phyloP scores from a whole-genome alignment of 306 rosid genomes.

The Prunus mume region DNA sequence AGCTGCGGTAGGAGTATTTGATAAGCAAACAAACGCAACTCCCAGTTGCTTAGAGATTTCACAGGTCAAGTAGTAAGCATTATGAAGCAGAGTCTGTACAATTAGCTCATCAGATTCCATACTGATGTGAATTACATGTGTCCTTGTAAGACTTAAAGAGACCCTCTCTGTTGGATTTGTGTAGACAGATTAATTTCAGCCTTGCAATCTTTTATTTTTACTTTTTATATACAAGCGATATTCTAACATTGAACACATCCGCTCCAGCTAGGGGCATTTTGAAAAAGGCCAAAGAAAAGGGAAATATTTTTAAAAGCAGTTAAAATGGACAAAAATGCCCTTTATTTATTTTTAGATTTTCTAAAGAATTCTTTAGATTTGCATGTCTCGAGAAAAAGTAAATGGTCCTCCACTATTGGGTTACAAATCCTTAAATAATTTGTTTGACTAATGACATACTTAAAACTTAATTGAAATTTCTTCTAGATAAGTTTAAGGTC shows the following conservation, averaged over 20 bases:
- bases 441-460: too few species aligned
- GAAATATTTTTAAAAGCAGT: too few species aligned
- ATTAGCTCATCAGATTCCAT: neutral
- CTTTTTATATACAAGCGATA: too few species aligned
- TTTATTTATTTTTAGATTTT: too few species aligned
- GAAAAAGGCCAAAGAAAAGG: too few species aligned
- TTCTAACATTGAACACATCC: too few species aligned
- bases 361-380: too few species aligned
- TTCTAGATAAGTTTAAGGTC: neutral
- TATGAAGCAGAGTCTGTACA: neutral
- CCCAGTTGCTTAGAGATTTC: slow-evolving; percentile 15
- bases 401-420: neutral
- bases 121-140: neutral
- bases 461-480: neutral
- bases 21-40: slow-evolving; percentile 40
- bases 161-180: neutral
- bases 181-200: too few species aligned
- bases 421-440: too few species aligned
- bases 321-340: too few species aligned
- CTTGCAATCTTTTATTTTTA: too few species aligned
- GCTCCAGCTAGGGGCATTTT: too few species aligned
- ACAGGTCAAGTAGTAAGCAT: neutral
- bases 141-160: neutral
- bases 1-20: slow-evolving; percentile 65
- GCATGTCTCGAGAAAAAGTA: neutral